These are phyloP conservation scores for Diaporthe destruens DNA, from an alignment of 2,329 filamentous ascomycete genomes.

Conservation along the genomic window DNA sequence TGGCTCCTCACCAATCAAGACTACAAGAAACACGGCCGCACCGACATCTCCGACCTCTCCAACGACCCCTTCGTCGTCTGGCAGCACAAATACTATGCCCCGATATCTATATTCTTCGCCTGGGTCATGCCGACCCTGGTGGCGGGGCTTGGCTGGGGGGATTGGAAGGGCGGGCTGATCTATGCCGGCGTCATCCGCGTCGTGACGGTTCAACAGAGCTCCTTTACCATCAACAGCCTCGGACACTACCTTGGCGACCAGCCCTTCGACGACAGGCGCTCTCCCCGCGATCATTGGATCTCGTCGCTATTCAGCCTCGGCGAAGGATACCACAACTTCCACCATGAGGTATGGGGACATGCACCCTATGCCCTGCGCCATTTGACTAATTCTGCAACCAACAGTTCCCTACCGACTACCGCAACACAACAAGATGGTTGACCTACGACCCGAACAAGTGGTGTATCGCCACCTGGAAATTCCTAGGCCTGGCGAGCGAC, in stretches of 20 bases:
- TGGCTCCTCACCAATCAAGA: conserved; percentile 97
- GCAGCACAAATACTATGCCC: conserved; percentile 90
- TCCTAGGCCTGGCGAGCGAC: conserved; percentile 85
- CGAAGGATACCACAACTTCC: conserved; percentile 93
- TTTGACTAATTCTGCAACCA: background rate
- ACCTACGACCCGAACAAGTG: conserved; percentile 95
- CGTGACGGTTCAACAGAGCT: conserved; percentile 91
- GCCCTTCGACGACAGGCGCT: conserved; percentile 94
- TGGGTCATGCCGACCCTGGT: conserved; percentile 81
- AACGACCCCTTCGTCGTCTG: conserved; percentile 87
- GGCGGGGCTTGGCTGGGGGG: conserved; percentile 82
- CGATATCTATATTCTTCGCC: conserved; percentile 82
- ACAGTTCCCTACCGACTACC: conserved; percentile 92
- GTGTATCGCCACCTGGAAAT: conserved; percentile 87
- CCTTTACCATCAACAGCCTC: conserved; percentile 92
- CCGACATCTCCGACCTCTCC: conserved; percentile 89
- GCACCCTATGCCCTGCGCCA: background rate
- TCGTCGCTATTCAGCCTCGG: conserved; percentile 88
- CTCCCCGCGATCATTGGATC: conserved; percentile 87
- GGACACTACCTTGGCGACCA: conserved; percentile 94
- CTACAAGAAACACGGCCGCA: conserved; percentile 87
- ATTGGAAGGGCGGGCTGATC: conserved; percentile 85
- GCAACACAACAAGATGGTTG: conserved; percentile 90
- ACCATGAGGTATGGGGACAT: conserved; percentile 68
- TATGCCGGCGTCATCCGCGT: conserved; percentile 88